These are phyloP conservation scores for Cystofilobasidium bisporidii DNA, from an alignment of 768 basidiomycete genomes.

Conservation along the genomic window DNA sequence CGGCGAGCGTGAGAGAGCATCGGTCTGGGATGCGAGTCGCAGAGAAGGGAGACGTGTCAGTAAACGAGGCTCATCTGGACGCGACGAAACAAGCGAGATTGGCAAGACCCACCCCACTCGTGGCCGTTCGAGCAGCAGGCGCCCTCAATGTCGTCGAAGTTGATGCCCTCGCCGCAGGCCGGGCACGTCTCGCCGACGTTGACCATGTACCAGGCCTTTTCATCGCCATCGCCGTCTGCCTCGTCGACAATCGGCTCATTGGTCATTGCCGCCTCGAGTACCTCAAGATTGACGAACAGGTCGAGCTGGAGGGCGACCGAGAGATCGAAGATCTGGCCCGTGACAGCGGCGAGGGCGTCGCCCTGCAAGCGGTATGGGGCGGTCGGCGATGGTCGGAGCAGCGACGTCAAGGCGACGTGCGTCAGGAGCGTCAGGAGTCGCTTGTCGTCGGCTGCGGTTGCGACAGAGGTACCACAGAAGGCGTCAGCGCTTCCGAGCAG, in stretches of 20 bases:
- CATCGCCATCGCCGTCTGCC: neutral
- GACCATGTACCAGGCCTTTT: neutral
- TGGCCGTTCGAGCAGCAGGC: neutral
- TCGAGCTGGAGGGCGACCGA: neutral
- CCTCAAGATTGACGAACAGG: conserved; percentile 1
- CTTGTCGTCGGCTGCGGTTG: neutral
- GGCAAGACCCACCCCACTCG: neutral
- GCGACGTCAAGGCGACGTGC: neutral
- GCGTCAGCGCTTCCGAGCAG: too few species aligned
- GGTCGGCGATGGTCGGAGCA: neutral
- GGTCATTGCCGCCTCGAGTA: neutral
- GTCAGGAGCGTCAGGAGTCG: neutral
- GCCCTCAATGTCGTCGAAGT: conserved; percentile 2
- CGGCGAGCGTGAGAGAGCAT: neutral
- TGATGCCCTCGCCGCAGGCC: neutral
- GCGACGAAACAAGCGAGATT: too few species aligned
- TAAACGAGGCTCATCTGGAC: too few species aligned
- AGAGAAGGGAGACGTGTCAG: too few species aligned
- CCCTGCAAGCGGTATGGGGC: neutral
- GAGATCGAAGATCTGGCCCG: conserved; percentile 5
- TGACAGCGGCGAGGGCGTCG: neutral
- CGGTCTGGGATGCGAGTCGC: neutral
- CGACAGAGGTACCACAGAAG: neutral
- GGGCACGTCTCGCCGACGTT: neutral
- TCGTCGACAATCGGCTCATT: neutral